Base-by-base conservation (phyloP, 2,329 filamentous ascomycete species). In the Phaeosphaeria sp. region DNA sequence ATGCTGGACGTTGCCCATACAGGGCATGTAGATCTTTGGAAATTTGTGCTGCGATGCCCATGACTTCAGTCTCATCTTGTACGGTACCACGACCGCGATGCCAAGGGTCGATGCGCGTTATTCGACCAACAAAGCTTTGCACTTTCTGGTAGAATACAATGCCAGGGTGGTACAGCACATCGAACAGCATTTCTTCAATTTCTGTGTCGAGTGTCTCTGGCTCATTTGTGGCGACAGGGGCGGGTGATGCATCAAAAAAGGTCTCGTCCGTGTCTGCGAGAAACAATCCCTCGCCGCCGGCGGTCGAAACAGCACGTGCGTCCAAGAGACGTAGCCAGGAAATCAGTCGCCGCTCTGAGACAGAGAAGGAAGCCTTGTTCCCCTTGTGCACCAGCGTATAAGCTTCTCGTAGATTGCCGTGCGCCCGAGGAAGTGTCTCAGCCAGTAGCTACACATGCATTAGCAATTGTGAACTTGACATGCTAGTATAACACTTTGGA, bases 111-210 rank as follows among this genome's bases (percentile, higher is more conserved):
- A 86, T 85, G 54, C 82, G 80, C 6, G 84, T 83, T 48, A 86
- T 85, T 5, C 83, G 78, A 1, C 84, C 84, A 75, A 85, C 85
- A 65, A 86, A 85, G 33, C 81, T 83, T 65, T 85, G 84, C 0
- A 86, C 82, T 58, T 85, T 84, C 54, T 86, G 84, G 61, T 84
- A 87, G 68, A 87, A 87, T 2, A 83, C 74, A 20, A 85, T 80
- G 0, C 83, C 83, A 0, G 83, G 84, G n/a, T 84, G 81, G 60
- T 84, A 85, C 2, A 86, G 69, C 0, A 83, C 78, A 57, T 85
- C 82, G 57, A 85, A 85, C 0, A 87, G 72, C 1, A 83, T 79
- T 42, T 85, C 82, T 49, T 85, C 81, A 13, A 78, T 73, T 21
- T 75, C 71, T 20, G 62, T 68, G n/a, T 75, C 70, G 6, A 67